Percentiles rank a stretch among this genome's conserved stretches.
Evolutionary conservation across 345 rosid species (phyloP).

Genomic region (Passiflora organensis): DNA sequence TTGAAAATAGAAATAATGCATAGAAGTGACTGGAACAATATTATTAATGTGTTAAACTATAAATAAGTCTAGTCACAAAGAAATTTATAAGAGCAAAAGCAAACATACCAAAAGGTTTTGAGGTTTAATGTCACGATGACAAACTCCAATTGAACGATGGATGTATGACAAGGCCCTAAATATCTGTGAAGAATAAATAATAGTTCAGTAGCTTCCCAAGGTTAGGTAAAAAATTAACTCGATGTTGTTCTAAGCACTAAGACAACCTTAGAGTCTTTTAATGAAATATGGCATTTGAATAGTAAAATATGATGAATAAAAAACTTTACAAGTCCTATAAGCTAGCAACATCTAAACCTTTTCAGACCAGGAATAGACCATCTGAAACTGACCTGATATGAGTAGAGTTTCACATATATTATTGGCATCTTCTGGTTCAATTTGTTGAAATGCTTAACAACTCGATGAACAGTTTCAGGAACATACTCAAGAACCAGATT

Average conservation of each 20-base stretch:
- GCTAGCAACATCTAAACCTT: no score
- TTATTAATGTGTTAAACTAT: neutral
- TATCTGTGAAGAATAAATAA: constrained; percentile 48
- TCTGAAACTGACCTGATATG: constrained; percentile 60
- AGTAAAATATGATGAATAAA: no score
- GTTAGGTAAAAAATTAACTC: neutral
- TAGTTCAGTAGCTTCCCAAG: constrained; percentile 3
- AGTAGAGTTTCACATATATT: constrained; percentile 83
- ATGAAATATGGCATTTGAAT: no score
- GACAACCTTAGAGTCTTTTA: no score
- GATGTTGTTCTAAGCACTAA: neutral
- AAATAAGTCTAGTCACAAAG: neutral
- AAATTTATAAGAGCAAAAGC: neutral
- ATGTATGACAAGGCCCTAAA: constrained; percentile 88
- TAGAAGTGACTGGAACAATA: no score
- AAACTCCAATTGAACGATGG: constrained; percentile 80
- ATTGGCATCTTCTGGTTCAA: constrained; percentile 89
- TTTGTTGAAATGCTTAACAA: constrained; percentile 84
- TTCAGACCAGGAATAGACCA: neutral
- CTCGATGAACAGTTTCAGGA: constrained; percentile 91
- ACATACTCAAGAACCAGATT: constrained; percentile 96
- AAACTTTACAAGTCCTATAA: no score
- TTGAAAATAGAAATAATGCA: no score
- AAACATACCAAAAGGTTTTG: constrained; percentile 87
- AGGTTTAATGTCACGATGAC: constrained; percentile 97